Evolutionary conservation across 371 early-diverging fungal species (phyloP), one percentile per base, ranked within the genome.

Genomic region (Basidiobolus meristosporus): DNA sequence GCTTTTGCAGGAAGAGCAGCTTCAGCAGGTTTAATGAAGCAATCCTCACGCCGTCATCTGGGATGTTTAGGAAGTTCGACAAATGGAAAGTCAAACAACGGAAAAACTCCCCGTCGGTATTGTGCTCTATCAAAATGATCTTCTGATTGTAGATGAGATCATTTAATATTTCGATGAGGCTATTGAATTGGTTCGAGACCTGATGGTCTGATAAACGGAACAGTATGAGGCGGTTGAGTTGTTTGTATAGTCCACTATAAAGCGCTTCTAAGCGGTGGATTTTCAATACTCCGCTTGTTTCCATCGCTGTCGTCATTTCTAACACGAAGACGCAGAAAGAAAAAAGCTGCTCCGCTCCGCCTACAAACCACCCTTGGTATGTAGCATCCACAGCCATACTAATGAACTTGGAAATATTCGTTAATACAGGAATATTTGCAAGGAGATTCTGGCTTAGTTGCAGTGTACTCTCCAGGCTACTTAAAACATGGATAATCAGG

Each of bases 111-210:
- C 57, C 45, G 44, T 83, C 81, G 0, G 50, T 64, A 17, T 76
- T 76, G 17, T 55, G 53, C 5, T 49, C 11, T 42, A 63, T 66
- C 4, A 80, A 45, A 3, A 78, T 63, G 33, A 77, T 58, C 46
- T 71, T 71, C 51, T 82, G 78, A 49, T 76, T 63, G 38, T 72
- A 68, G 15, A 79, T 63, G 32, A 72, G 65, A 44, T 70, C 70
- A 34, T 65, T 61, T 10, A 82, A 42, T 14, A 79, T 63, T 1
- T 65, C 64, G n/a, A 48, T 50, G 31, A 57, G 22, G 36, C 53
- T 7, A 36, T 41, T 37, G 15, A 54, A 52, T 20, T 62, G 56
- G 3, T 56, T 41, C 0, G 51, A 21, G 1, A 55, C 57, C 21
- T 59, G 45, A 31, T 64, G 58, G 43, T 60, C 60, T 7, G 56